phyloP scores from a whole-genome alignment of 225 moss, liverwort and hornwort species.

The Lunularia cruciata region DNA sequence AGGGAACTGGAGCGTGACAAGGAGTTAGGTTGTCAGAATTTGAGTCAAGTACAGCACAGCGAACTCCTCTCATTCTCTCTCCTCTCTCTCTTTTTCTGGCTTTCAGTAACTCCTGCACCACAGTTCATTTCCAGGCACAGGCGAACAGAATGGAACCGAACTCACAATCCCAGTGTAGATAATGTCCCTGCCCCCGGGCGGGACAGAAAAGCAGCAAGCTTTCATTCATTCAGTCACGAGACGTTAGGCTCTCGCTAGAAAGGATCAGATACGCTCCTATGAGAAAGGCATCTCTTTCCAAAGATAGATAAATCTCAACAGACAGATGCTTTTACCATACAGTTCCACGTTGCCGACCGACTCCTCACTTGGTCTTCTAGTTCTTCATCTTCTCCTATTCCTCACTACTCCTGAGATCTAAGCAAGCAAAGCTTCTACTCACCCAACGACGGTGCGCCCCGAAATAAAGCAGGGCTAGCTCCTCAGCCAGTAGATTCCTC shows the following conservation, averaged over 20 bases:
- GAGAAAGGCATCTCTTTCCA: background rate
- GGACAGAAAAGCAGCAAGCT: no score
- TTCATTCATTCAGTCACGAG: no score
- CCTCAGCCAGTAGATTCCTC: no score
- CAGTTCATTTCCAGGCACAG: no score
- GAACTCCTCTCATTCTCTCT: constrained; percentile 8
- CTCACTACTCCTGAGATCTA: background rate
- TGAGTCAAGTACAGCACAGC: background rate
- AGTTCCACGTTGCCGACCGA: background rate
- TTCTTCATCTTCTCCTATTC: background rate
- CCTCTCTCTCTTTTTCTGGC: background rate
- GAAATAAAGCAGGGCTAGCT: background rate
- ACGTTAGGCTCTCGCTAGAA: no score
- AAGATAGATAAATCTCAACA: constrained; percentile 4
- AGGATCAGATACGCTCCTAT: no score
- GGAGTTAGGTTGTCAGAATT: constrained; percentile 5
- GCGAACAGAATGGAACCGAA: no score
- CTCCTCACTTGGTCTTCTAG: background rate
- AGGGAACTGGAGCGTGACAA: background rate
- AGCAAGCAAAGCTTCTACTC: no score
- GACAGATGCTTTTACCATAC: background rate
- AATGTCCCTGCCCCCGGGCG: no score
- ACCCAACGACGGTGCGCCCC: no score
- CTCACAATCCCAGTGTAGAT: no score
- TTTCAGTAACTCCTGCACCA: background rate